These are phyloP conservation scores for Hanseniaspora lindneri DNA, from an alignment of 805 yeast species.

Conservation along the genomic window DNA sequence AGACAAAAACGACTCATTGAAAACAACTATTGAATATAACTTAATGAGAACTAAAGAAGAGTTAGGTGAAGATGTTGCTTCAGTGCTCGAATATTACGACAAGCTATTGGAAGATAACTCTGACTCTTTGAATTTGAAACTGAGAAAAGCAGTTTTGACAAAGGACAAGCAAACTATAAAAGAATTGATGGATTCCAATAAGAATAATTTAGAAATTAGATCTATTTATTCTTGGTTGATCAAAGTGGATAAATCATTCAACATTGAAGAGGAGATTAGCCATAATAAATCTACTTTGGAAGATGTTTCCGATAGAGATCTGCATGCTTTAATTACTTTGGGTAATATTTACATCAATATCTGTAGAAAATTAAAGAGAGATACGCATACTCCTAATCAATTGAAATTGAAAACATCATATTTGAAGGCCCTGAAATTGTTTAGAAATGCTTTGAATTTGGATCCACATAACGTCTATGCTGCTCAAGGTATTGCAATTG, in stretches of 20 bases:
- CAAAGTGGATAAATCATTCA: slow-evolving; percentile 42
- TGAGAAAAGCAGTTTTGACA: slow-evolving; percentile 56
- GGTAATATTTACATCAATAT: slow-evolving; percentile 76
- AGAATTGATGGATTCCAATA: slow-evolving; percentile 40
- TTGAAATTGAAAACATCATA: slow-evolving; percentile 59
- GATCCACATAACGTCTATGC: slow-evolving; percentile 87
- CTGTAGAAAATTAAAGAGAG: slow-evolving; percentile 60
- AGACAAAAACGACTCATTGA: slow-evolving; percentile 26
- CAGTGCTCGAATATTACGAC: slow-evolving; percentile 35
- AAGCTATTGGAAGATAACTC: slow-evolving; percentile 51
- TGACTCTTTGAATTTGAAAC: slow-evolving; percentile 58
- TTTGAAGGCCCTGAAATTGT: slow-evolving; percentile 82
- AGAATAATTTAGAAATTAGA: slow-evolving; percentile 66
- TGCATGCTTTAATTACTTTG: slow-evolving; percentile 76
- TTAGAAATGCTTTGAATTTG: slow-evolving; percentile 71
- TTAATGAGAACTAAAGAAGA: slow-evolving; percentile 61
- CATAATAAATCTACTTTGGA: slow-evolving; percentile 80
- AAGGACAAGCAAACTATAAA: slow-evolving; percentile 45
- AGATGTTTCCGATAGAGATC: slow-evolving; percentile 73
- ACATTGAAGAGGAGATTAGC: slow-evolving; percentile 45
- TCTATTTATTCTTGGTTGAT: slow-evolving; percentile 89
- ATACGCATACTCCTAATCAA: slow-evolving; percentile 33
- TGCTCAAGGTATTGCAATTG: slow-evolving; percentile 93
- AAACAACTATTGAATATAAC: slow-evolving; percentile 50
- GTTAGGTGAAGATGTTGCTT: slow-evolving; percentile 24